phyloP scores from a whole-genome alignment of 352 stramenopile genomes.

The Phytopythium ostracodes region DNA sequence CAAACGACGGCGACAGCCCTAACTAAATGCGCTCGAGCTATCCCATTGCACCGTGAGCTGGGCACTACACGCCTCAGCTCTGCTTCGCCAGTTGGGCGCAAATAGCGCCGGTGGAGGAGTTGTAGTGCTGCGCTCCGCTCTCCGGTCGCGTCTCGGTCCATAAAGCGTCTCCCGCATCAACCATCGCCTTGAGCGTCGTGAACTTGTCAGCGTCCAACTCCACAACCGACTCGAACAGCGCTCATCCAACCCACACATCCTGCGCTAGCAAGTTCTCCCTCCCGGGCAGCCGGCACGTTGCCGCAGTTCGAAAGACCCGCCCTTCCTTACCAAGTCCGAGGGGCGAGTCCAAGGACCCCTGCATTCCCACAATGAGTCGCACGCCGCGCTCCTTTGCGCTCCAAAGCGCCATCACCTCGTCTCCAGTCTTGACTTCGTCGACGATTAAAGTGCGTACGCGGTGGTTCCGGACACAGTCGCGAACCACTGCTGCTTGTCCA shows the following conservation, averaged over 20 bases:
- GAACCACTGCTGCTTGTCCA: background rate
- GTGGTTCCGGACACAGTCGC: background rate
- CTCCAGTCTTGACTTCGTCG: constrained; percentile 1
- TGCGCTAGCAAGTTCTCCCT: background rate
- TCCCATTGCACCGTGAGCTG: too few relatives aligned
- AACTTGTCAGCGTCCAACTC: background rate
- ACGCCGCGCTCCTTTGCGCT: constrained; percentile 1
- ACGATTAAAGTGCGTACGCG: background rate
- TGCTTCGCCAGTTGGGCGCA: background rate
- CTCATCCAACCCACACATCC: too few relatives aligned
- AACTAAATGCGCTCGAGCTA: too few relatives aligned
- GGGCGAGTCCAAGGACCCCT: background rate
- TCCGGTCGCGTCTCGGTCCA: too few relatives aligned
- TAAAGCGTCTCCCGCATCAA: background rate
- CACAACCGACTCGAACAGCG: background rate
- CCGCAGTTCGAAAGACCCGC: background rate
- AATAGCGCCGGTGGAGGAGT: background rate
- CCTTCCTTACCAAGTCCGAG: background rate
- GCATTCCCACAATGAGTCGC: background rate
- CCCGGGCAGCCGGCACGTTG: background rate
- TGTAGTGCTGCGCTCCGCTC: background rate
- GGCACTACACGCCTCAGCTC: too few relatives aligned
- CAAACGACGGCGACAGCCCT: too few relatives aligned
- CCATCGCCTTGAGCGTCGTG: background rate
- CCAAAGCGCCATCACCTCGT: background rate